Percentiles rank a stretch among this genome's conserved stretches.
Evolutionary conservation across 1,139 yeast genomes (phyloP).

Genomic region (Blastobotrys ciferrii): DNA sequence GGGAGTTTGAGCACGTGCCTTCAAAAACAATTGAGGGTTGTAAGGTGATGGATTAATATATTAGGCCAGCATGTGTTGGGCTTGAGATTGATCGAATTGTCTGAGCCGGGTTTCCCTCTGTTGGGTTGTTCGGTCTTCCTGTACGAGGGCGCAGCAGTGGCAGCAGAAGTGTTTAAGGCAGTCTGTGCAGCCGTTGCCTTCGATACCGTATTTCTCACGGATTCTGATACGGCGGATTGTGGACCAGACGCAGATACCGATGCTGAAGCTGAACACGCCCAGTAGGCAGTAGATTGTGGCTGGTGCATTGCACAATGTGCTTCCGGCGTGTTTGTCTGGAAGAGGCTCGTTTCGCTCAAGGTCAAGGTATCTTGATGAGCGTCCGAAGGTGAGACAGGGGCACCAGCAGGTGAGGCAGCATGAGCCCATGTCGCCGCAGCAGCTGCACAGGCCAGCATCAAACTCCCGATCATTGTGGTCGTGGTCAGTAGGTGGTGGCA

Average conservation of each 20-base stretch:
- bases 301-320: conserved; percentile 6
- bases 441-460: not conserved
- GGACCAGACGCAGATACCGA: conserved; percentile 6
- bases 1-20: too few relatives aligned
- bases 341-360: conserved; percentile 6
- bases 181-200: conserved; percentile 5
- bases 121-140: conserved; percentile 7
- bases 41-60: too few relatives aligned
- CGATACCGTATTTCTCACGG: conserved; percentile 9
- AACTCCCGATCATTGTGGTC: not conserved
- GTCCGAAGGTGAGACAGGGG: conserved; percentile 12
- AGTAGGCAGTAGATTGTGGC: not conserved
- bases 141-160: conserved; percentile 11
- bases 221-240: conserved; percentile 5
- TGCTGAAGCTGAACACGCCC: conserved; percentile 1
- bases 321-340: not conserved
- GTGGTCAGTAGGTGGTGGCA: not conserved
- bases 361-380: conserved; percentile 5
- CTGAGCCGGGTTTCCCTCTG: conserved; percentile 1
- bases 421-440: conserved; percentile 5
- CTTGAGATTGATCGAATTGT: conserved; percentile 1
- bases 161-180: conserved; percentile 9
- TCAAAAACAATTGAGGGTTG: too few relatives aligned
- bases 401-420: conserved; percentile 2
- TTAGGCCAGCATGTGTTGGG: conserved; percentile 1